Base-by-base conservation (phyloP, 177 flowering plant genomes). In the Vitis hybrid region DNA sequence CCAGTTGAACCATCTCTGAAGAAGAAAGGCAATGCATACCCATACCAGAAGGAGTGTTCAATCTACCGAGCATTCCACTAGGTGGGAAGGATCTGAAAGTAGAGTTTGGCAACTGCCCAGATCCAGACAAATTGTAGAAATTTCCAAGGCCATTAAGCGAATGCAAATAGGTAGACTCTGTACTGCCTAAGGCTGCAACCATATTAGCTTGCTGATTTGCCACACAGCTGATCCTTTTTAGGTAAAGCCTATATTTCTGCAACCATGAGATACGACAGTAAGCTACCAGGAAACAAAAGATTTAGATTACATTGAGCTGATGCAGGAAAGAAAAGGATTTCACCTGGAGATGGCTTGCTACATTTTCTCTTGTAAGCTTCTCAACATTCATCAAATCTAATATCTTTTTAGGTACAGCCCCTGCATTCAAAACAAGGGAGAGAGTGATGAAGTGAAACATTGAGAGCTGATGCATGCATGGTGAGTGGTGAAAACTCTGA, bases 271-370 rank as follows among this genome's bases (percentile, higher is more conserved):
- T 11, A 58, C 1, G 40, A 17, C 9, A 11, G 9, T 60, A 61
- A 68, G 61, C 57, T 59, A 15, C 56, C 3, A 51, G 17, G 55
- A 52, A 11, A 21, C 2, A 48, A 35, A 52, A 50, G 14, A 3
- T 15, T 32, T 17, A 18, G 6, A 52, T 11, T 9, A 15, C 2
- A 27, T 19, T 4, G 15, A 17, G 69, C 11, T 30, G n/a, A 70
- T 27, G 35, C 52, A 14, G 30, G 14, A 4, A 56, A 66, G 52
- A 46, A 11, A 35, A 68, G 65, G 56, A 59, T 24, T 19, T 10
- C 59, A 13, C 87, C 87, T 84, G 87, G 13, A 84, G 83, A 81
- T 84, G 87, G 75, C 87, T 84, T 10, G 87, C 87, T n/a, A 84
- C 87, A 52, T 84, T 81, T 74, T 84, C 87, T 35, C 6, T 35